Conservation (phyloP, 176 grass and related monocot genomes). For the Oryza brachyantha region DNA sequence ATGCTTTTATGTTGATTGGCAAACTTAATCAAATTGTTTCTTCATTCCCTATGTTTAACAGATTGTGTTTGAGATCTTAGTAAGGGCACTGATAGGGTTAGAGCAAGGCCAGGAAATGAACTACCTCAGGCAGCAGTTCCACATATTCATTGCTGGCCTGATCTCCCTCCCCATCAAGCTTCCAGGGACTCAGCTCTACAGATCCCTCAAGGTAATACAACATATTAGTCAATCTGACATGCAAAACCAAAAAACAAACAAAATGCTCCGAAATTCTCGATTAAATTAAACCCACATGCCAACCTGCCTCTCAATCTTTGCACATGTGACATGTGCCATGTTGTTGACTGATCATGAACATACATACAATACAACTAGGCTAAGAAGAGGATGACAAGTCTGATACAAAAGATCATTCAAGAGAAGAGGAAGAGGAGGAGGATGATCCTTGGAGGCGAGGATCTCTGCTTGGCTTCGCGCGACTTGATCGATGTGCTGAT, state of each 20-base stretch:
- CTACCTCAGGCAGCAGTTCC: slow-evolving; percentile 85
- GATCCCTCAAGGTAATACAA: slow-evolving; percentile 78
- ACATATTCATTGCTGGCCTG: slow-evolving; percentile 89
- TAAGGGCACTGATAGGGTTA: slow-evolving; percentile 80
- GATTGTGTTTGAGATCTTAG: slow-evolving; percentile 92
- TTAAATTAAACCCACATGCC: neutral
- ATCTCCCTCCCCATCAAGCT: slow-evolving; percentile 94
- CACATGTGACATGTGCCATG: neutral
- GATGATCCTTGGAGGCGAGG: neutral
- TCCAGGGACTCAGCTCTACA: slow-evolving; percentile 79
- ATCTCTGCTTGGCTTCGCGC: neutral
- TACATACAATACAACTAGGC: slow-evolving; percentile 44
- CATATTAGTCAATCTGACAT: neutral
- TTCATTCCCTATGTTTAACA: slow-evolving; percentile 17
- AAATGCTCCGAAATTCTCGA: neutral
- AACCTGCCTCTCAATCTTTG: neutral
- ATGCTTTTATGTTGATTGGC: neutral
- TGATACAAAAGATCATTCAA: slow-evolving; percentile 80
- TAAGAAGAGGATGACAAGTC: slow-evolving; percentile 82
- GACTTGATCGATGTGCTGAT: slow-evolving; percentile 85
- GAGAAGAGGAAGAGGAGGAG: slow-evolving; percentile 67
- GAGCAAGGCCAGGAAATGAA: slow-evolving; percentile 78
- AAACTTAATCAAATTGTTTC: neutral
- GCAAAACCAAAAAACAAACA: no score
- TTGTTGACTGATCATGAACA: no score